Base-by-base conservation (phyloP, 371 early-diverging fungal genomes). In the Lichtheimia ornata region DNA sequence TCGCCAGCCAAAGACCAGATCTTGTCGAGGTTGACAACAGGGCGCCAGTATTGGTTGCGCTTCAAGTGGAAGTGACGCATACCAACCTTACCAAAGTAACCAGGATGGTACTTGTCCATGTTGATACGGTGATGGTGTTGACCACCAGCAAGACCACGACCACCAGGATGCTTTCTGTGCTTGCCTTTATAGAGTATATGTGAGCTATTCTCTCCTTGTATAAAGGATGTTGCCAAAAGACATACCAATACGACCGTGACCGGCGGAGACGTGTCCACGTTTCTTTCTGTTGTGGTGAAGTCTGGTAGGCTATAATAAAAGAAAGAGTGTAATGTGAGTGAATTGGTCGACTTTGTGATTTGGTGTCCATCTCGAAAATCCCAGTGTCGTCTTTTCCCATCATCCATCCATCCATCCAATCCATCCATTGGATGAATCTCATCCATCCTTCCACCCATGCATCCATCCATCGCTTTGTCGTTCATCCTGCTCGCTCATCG, bases 1-100 rank as follows among this genome's bases (percentile, higher is more conserved):
- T 92, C 94, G 59, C 94, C 89, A 65, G 99, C 96, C 65, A 98
- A 84, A 64, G 92, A 82, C 97, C 97, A 96, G 73, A 99, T 76
- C 75, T 91, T 94, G 85, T 97, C 94, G 60, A 95, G 80, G 88
- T 97, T 96, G 85, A 98, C 84, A 73, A 85, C 81, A 59, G 94
- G 94, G 73, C 91, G 79, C 90, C 91, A 91, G 87, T 85, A 82
- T 74, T 88, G 74, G 88, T 98, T 95, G 74, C 88, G 84, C 87
- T 96, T 97, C 88, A 89, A 84, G 93, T 98, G 98, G 94, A 95
- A 98, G 83, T 94, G 87, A 67, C 98, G 95, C 98, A 97, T 97
- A 93, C 99, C 99, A 84, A 97, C 97, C 89, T 99, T 99, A 85
- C 99, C 99, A 76, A 98, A 99, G 94, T 97, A 98, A 84, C 99